These are phyloP conservation scores for Phytophthora hibernalis DNA, from an alignment of 352 stramenopile genomes.

Conservation along the genomic window DNA sequence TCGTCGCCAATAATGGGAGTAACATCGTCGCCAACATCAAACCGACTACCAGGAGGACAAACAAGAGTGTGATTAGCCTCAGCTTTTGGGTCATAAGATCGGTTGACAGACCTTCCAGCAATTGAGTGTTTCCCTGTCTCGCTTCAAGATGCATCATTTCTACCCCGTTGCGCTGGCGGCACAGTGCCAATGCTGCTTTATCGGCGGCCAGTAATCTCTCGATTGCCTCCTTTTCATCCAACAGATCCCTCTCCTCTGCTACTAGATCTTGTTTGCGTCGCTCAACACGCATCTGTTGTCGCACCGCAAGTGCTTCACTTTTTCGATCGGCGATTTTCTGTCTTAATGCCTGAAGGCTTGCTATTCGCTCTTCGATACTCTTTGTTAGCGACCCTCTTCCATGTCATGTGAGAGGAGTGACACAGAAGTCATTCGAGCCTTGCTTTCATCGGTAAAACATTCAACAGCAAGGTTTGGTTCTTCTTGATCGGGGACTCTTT, in stretches of 20 bases:
- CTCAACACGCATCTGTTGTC: constrained; percentile 63
- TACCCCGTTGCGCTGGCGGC: constrained; percentile 55
- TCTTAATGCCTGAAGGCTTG: constrained; percentile 57
- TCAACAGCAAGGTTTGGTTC: background rate
- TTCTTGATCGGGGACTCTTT: constrained; percentile 14
- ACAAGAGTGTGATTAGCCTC: no score
- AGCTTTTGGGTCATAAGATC: constrained; percentile 1
- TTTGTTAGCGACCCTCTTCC: constrained; percentile 53
- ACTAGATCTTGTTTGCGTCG: constrained; percentile 52
- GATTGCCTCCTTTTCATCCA: constrained; percentile 54
- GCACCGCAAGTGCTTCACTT: constrained; percentile 44
- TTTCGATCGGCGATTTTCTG: constrained; percentile 52
- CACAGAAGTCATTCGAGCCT: constrained; percentile 10
- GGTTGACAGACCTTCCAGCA: background rate
- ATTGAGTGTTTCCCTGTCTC: constrained; percentile 27
- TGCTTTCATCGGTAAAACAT: constrained; percentile 9
- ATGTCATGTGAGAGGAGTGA: constrained; percentile 29
- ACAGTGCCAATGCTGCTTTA: constrained; percentile 47
- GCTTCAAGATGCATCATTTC: constrained; percentile 53
- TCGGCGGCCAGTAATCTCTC: constrained; percentile 50
- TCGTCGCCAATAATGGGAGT: no score
- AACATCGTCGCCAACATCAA: no score
- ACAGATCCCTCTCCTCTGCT: constrained; percentile 53
- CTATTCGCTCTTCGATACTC: constrained; percentile 71
- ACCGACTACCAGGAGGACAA: no score